These are phyloP conservation scores for Nakazawaea anatomiae DNA, from an alignment of 805 yeast species.

Conservation along the genomic window DNA sequence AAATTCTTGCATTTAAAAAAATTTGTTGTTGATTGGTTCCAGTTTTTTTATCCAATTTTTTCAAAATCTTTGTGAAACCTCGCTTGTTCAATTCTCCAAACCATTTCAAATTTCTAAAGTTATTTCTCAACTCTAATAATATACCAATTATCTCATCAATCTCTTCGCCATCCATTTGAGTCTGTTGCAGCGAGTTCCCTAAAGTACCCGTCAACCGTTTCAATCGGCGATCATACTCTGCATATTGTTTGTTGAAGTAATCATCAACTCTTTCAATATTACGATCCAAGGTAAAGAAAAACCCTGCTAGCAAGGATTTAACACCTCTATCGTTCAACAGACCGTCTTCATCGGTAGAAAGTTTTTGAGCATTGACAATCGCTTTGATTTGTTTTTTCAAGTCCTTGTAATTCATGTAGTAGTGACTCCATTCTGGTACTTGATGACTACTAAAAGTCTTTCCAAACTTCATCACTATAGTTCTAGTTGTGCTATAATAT, in stretches of 20 bases:
- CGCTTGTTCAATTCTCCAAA: conserved; percentile 88
- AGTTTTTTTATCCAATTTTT: conserved; percentile 82
- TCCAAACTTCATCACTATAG: conserved; percentile 63
- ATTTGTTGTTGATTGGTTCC: conserved; percentile 51
- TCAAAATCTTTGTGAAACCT: conserved; percentile 83
- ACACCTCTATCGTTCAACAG: conserved; percentile 36
- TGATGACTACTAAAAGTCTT: conserved; percentile 77
- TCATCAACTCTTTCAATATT: conserved; percentile 78
- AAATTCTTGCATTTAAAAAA: conserved; percentile 62
- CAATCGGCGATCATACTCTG: conserved; percentile 71
- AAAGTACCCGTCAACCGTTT: conserved; percentile 38
- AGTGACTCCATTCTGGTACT: conserved; percentile 88
- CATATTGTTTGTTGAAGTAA: conserved; percentile 66
- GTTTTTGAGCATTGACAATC: conserved; percentile 39
- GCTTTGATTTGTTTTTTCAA: conserved; percentile 76
- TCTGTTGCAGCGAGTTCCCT: conserved; percentile 22
- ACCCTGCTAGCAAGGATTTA: conserved; percentile 47
- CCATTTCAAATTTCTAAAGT: conserved; percentile 84
- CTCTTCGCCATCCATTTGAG: conserved; percentile 41
- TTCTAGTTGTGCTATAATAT: neutral
- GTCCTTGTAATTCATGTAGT: conserved; percentile 80
- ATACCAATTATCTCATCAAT: conserved; percentile 60
- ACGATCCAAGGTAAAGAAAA: conserved; percentile 73
- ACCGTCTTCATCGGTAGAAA: conserved; percentile 21
- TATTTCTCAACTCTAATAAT: conserved; percentile 67